Percentiles rank a stretch among this genome's conserved stretches.
Evolutionary conservation across 176 grass and related monocot species (phyloP).

Genomic region (Triticum turgidum): DNA sequence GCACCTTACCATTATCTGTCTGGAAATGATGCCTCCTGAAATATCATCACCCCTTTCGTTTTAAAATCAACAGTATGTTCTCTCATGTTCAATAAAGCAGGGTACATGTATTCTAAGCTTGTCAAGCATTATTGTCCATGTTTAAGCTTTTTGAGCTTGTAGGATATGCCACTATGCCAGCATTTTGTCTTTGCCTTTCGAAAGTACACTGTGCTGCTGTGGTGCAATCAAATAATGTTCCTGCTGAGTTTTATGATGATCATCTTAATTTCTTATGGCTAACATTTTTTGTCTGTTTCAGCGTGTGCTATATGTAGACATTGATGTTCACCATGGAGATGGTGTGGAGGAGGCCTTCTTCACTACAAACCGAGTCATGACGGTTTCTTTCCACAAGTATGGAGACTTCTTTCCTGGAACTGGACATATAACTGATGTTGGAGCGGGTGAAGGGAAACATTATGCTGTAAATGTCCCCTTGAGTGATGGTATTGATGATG

Average conservation of each 20-base stretch:
- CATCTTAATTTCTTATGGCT: constrained; percentile 24
- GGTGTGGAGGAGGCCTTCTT: constrained; percentile 95
- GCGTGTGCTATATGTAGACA: constrained; percentile 94
- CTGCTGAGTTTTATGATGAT: not conserved
- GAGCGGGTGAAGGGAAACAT: constrained; percentile 63
- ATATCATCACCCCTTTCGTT: not conserved
- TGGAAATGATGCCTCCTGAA: constrained; percentile 5
- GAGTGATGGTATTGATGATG: constrained; percentile 88
- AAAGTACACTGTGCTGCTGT: not conserved
- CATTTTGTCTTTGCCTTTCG: not conserved
- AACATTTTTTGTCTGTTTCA: constrained; percentile 43
- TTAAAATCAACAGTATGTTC: not conserved
- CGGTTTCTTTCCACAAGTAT: constrained; percentile 93
- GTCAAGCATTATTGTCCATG: not conserved
- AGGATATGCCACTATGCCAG: constrained; percentile 7
- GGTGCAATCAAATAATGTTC: not conserved
- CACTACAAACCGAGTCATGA: constrained; percentile 93
- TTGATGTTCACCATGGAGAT: constrained; percentile 97
- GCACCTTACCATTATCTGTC: constrained; percentile 19
- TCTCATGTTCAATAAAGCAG: not conserved
- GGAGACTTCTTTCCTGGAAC: constrained; percentile 94
- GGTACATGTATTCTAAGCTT: not conserved
- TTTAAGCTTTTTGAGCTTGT: not conserved
- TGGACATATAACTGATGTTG: constrained; percentile 73
- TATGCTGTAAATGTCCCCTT: constrained; percentile 89